Evolutionary conservation across 169 alveolate species (phyloP), one percentile per base, ranked within the genome.

Genomic region (Perkinsus olseni): DNA sequence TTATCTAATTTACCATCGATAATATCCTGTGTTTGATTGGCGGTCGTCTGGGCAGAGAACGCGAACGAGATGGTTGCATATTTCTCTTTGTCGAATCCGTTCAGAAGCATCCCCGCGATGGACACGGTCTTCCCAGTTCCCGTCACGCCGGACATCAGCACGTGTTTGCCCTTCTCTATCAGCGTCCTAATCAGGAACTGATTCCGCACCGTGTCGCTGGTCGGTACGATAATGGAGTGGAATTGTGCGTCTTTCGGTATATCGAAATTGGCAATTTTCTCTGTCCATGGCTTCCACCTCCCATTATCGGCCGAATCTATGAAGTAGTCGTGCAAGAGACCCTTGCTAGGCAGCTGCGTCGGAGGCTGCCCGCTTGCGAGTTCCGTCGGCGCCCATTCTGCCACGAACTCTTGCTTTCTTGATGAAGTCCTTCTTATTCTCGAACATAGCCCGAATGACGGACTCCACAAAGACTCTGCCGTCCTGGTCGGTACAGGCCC

Each of bases 31-130:
- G 97, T 96, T 93, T 96, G 97, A 92, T 96, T 97, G 13, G 99
- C 98, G 20, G 98, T 95, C 34, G 99, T 97, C 94, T 98, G 97
- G n/a, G 99, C 99, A n/a, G 99, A 97, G 92, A 98, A 97, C 28
- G 98, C 98, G 91, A 98, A 97, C 82, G 96, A 97, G 28, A 97
- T 96, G 48, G 97, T 95, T 95, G 97, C 93, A 92, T 96, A 98
- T 92, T 95, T 93, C 39, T 96, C 97, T 34, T 96, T 96, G 93
- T 95, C 93, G 91, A 96, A 95, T 0, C 95, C 93, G 62, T 92
- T 93, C 37, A 94, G 93, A 92, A 97, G 96, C 93, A 94, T 96
- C 74, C 96, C 96, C 74, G 96, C 97, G 39, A 98, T 96, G 94
- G 95, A 94, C 82, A 96, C 97, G 11, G 99, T 93, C 94, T 97